A percentile compares a stretch with the other conserved stretches of the same genome.
phyloP scores from a whole-genome alignment of 345 rosid species.

The Citrus hindsii region DNA sequence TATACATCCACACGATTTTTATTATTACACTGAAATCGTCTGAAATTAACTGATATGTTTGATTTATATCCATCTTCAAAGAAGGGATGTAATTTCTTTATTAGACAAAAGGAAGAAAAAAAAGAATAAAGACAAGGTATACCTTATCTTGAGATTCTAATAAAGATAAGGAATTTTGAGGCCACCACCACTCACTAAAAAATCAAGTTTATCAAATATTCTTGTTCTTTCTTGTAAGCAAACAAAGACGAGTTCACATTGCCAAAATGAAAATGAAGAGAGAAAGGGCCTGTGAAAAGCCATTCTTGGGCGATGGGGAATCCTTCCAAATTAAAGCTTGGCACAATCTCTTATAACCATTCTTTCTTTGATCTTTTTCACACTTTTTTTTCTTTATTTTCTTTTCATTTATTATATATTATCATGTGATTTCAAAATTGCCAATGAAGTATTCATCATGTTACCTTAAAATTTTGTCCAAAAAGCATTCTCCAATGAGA shows the following conservation, averaged over 20 bases:
- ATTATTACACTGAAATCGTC: neutral
- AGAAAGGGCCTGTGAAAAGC: conserved; percentile 13
- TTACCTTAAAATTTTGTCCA: neutral
- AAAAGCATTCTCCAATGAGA: conserved; percentile 10
- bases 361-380: neutral
- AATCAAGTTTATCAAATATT: conserved; percentile 19
- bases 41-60: too few species aligned
- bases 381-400: neutral
- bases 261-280: neutral
- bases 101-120: neutral
- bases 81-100: neutral
- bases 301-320: conserved; percentile 19
- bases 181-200: conserved; percentile 1
- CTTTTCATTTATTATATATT: neutral
- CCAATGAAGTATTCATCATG: neutral
- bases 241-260: conserved; percentile 30
- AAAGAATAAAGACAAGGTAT: neutral
- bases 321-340: conserved; percentile 15
- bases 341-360: neutral
- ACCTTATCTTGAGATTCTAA: neutral
- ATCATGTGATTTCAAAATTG: neutral
- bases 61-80: neutral
- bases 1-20: too few species aligned
- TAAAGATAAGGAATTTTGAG: conserved; percentile 20
- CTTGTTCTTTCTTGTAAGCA: conserved; percentile 28